Evolutionary conservation across 768 basidiomycete genomes (phyloP).

Genomic region (Mycena chlorophos): DNA sequence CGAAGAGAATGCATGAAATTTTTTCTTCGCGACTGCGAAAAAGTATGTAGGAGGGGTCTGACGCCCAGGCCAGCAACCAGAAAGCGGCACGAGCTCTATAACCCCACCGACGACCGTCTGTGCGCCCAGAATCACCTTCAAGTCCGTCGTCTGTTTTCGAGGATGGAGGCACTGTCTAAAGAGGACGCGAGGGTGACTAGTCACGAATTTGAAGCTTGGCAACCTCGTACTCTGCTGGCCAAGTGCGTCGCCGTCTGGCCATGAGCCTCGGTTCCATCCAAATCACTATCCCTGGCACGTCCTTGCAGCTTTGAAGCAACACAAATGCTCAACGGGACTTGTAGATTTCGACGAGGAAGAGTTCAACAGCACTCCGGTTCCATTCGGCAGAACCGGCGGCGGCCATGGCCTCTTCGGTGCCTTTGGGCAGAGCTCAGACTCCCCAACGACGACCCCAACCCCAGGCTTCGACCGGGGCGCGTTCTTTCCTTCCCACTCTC

Average conservation of each 20-base stretch:
- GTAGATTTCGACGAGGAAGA: conserved; percentile 82
- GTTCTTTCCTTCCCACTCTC: conserved; percentile 65
- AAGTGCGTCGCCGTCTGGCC: conserved; percentile 17
- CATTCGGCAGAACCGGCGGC: conserved; percentile 66
- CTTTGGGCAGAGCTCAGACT: conserved; percentile 56
- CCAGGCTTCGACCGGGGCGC: conserved; percentile 45
- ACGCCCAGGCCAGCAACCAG: conserved; percentile 12
- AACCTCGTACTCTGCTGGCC: conserved; percentile 17
- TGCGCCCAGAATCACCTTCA: conserved; percentile 14
- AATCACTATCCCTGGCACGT: conserved; percentile 63
- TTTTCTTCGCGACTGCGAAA: not conserved
- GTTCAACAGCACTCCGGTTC: conserved; percentile 56
- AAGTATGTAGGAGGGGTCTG: conserved; percentile 19
- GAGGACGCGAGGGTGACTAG: not conserved
- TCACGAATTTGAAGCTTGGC: not conserved
- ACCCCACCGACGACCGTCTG: conserved; percentile 13
- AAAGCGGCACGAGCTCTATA: conserved; percentile 20
- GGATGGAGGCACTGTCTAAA: conserved; percentile 18
- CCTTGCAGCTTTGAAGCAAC: conserved; percentile 2
- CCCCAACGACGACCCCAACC: conserved; percentile 62
- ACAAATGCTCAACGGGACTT: conserved; percentile 12
- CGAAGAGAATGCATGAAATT: conserved; percentile 40
- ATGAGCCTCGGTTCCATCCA: conserved; percentile 43
- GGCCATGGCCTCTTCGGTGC: conserved; percentile 35
- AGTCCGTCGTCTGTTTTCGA: not conserved